phyloP scores from a whole-genome alignment of 306 rosid genomes.

The Crataegus laevigata region DNA sequence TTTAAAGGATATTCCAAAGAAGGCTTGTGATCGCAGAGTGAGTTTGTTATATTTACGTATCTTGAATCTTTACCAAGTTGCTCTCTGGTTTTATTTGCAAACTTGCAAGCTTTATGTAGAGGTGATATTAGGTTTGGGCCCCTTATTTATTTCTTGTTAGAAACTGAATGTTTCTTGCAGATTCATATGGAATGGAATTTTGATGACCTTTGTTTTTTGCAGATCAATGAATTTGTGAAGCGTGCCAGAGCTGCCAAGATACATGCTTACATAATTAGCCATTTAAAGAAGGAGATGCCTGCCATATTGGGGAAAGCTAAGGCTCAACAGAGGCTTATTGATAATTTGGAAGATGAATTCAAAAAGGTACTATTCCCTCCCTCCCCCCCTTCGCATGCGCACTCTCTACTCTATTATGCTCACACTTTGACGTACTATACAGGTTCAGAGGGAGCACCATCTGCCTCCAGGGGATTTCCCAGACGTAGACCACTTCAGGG shows the following conservation, averaged over 20 bases:
- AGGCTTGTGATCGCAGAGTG: slow-evolving; percentile 88
- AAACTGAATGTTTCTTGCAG: neutral
- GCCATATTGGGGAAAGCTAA: slow-evolving; percentile 81
- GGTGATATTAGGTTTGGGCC: neutral
- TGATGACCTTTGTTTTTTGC: neutral
- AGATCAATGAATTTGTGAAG: slow-evolving; percentile 96
- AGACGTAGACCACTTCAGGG: slow-evolving; percentile 59
- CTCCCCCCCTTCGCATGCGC: neutral
- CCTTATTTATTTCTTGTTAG: neutral
- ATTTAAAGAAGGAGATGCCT: slow-evolving; percentile 87
- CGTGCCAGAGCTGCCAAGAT: slow-evolving; percentile 86
- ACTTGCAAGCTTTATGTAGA: neutral
- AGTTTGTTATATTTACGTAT: slow-evolving; percentile 18
- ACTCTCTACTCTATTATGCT: neutral
- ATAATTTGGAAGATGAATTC: slow-evolving; percentile 67
- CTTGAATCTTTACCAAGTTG: neutral
- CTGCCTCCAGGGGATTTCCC: slow-evolving; percentile 94
- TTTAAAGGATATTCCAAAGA: slow-evolving; percentile 88
- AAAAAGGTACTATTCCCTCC: slow-evolving; percentile 48
- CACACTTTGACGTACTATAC: slow-evolving; percentile 5
- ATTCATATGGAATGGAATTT: neutral
- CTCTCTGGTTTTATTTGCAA: neutral
- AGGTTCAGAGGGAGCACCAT: slow-evolving; percentile 87
- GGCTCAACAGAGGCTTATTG: slow-evolving; percentile 67
- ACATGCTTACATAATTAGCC: slow-evolving; percentile 88